A percentile compares a stretch with the other conserved stretches of the same genome.
These are phyloP conservation scores for Colletotrichum liriopes DNA, from an alignment of 2,329 filamentous ascomycete species.

Conservation along the genomic window DNA sequence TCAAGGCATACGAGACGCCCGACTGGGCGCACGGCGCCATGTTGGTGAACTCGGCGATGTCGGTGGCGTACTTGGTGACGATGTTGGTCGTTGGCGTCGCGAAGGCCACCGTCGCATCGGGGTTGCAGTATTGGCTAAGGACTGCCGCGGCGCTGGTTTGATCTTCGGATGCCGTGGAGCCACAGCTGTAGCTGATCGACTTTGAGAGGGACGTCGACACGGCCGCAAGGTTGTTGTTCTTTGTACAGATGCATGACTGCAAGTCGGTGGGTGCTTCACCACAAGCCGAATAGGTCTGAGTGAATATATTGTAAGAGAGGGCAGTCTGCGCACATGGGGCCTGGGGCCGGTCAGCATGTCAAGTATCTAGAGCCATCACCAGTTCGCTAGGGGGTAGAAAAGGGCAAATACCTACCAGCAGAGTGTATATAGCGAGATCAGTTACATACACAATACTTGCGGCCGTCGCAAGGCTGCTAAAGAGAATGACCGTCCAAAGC, in stretches of 20 bases:
- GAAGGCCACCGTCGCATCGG: conserved; percentile 56
- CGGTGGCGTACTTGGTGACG: conserved; percentile 65
- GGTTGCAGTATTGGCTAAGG: conserved; percentile 65
- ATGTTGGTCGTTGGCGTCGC: conserved; percentile 58
- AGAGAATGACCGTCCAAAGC: neutral
- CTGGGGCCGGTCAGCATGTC: conserved; percentile 49
- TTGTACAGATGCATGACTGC: conserved; percentile 69
- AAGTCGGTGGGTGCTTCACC: conserved; percentile 60
- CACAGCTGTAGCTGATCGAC: conserved; percentile 61
- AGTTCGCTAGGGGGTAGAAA: neutral
- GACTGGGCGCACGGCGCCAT: conserved; percentile 61
- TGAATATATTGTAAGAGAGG: conserved; percentile 60
- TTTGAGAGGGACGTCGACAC: conserved; percentile 57
- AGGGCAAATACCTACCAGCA: conserved; percentile 53
- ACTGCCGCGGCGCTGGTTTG: conserved; percentile 63
- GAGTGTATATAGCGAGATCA: conserved; percentile 59
- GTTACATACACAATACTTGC: conserved; percentile 60
- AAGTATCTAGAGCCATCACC: neutral
- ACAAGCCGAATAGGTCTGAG: conserved; percentile 61
- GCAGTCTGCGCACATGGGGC: conserved; percentile 66
- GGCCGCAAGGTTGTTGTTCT: conserved; percentile 58
- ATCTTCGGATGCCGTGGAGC: conserved; percentile 63
- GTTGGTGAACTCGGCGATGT: conserved; percentile 60
- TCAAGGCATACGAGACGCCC: conserved; percentile 57
- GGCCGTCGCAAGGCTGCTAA: conserved; percentile 2